Percentiles rank a stretch among this genome's conserved stretches.
phyloP scores from a whole-genome alignment of 2,329 filamentous ascomycete genomes.

The Pseudogymnoascus sp. region DNA sequence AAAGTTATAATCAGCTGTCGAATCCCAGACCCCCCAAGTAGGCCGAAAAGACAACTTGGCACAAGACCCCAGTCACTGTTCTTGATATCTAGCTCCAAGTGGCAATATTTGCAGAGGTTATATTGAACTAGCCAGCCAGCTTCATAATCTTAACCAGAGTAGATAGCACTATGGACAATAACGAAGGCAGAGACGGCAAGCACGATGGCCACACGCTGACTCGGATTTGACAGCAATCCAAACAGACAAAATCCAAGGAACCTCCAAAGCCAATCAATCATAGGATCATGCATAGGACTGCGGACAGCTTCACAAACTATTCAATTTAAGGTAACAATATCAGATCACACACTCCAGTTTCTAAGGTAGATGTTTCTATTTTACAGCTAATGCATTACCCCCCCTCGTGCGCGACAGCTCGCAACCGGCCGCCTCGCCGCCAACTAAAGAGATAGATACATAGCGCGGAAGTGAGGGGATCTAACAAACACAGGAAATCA shows the following conservation, averaged over 20 bases:
- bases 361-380: constrained; percentile 10
- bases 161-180: no score
- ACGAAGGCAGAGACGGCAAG: neutral
- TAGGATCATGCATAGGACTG: neutral
- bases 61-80: neutral
- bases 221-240: neutral
- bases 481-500: constrained; percentile 9
- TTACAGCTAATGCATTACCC: constrained; percentile 11
- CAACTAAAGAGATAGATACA: constrained; percentile 9
- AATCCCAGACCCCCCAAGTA: neutral
- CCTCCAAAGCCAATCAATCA: neutral
- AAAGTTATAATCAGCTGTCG: neutral
- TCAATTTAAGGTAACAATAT: constrained; percentile 7
- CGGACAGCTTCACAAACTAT: constrained; percentile 1
- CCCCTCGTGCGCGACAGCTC: constrained; percentile 7
- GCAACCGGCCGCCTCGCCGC: constrained; percentile 6
- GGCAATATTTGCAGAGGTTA: neutral
- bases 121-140: neutral
- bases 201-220: neutral
- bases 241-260: neutral
- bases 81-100: neutral
- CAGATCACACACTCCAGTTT: constrained; percentile 8
- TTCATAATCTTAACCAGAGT: neutral
- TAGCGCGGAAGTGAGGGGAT: constrained; percentile 8
- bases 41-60: neutral